Evolutionary conservation across 148 eudicot genomes (phyloP), one percentile per base, ranked within the genome.

Genomic region (Nyssa sinensis): DNA sequence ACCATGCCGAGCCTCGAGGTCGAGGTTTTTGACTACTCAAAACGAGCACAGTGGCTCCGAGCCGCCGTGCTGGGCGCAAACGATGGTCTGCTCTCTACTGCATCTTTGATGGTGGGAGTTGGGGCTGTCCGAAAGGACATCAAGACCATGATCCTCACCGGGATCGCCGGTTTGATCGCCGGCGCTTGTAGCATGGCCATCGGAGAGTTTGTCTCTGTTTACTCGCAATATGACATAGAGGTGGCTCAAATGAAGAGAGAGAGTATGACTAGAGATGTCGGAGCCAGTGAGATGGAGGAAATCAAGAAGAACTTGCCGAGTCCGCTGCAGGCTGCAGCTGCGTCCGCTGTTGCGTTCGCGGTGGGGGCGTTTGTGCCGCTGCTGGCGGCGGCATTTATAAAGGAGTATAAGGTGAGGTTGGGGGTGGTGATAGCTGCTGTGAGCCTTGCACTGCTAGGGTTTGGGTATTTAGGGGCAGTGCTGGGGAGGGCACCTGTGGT

Each of bases 151-250:
- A 72, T 80, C 51, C 68, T 86, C 7, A 77, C 85, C 7, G 89
- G 91, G 13, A 65, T 80, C 19, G 86, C 87, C 13, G 87, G 88
- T 3, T 44, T 84, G 28, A 66, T 88, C 0, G 89, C 85, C 0
- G 92, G 92, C 0, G 92, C 92, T 0, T 88, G 79, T 44, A 84
- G 86, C 77, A 88, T 88, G 88, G 92, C 89, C 13, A 75, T 82
- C 30, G 92, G 89, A 1, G 89, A 88, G 69, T 80, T 86, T 19
- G 91, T 86, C 19, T 89, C 93, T 0, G 89, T 87, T 0, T 87
- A 86, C 82, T 84, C 93, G 1, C 93, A 89, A 44, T 81, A 79
- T 13, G 93, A 89, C 57, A 77, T 83, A 14, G 89, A 85, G 80
- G 66, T 84, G 59, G 78, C 84, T 3, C 86, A 88, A 34, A 73